Percentiles rank a stretch among this genome's conserved stretches.
Conservation (phyloP, 148 eudicot genomes). For the Dysphania ambrosioides region DNA sequence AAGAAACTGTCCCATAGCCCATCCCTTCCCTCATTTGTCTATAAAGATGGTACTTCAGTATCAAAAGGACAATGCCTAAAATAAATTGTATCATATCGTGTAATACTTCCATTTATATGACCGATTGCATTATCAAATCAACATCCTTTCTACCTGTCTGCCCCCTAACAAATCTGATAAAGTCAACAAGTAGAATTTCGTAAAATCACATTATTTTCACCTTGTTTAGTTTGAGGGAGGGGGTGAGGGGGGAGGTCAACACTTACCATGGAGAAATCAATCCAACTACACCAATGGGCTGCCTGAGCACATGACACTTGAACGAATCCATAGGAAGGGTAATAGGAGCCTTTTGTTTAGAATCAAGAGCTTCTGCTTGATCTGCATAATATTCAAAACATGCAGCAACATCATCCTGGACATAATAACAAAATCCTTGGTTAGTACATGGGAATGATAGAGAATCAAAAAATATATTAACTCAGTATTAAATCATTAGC, state of each 20-base stretch:
- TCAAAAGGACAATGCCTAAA: too few species aligned
- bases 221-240: neutral
- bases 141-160: neutral
- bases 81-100: too few species aligned
- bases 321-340: conserved; percentile 82
- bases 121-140: neutral
- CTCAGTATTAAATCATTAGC: conserved; percentile 12
- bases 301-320: conserved; percentile 72
- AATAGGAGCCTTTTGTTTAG: conserved; percentile 75
- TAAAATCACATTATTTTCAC: neutral
- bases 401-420: conserved; percentile 89
- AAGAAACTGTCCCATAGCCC: too few species aligned
- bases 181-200: neutral
- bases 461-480: neutral
- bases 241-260: neutral
- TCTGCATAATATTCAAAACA: conserved; percentile 94
- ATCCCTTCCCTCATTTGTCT: neutral
- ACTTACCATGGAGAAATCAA: conserved; percentile 93
- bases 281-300: conserved; percentile 95
- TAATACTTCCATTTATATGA: neutral
- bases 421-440: conserved; percentile 24
- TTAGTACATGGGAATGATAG: neutral
- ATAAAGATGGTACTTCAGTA: too few species aligned
- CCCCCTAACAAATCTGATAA: too few species aligned
- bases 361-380: conserved; percentile 90